phyloP scores from a whole-genome alignment of 2,329 filamentous ascomycete species.

The Blastomyces parvus region DNA sequence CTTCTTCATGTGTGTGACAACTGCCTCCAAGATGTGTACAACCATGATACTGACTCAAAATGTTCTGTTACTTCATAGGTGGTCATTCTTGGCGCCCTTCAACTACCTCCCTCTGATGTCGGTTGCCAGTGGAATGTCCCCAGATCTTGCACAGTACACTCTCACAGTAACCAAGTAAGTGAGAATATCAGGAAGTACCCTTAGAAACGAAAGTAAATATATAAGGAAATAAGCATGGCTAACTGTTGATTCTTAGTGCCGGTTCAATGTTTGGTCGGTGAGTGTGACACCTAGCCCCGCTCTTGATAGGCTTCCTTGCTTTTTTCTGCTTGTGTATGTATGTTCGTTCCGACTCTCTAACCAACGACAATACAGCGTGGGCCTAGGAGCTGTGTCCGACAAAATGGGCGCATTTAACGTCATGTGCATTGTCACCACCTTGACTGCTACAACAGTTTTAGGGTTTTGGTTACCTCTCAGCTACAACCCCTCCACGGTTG shows the following conservation, averaged over 20 bases:
- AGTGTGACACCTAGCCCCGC: neutral
- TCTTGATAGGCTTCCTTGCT: neutral
- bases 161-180: slow-evolving; percentile 7
- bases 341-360: neutral
- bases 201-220: neutral
- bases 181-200: neutral
- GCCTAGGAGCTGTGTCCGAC: slow-evolving; percentile 8
- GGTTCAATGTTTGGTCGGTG: slow-evolving; percentile 6
- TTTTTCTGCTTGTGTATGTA: neutral
- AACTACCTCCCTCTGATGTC: slow-evolving; percentile 12
- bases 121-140: slow-evolving; percentile 4
- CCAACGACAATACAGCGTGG: neutral
- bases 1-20: slow-evolving; percentile 9
- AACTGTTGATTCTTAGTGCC: slow-evolving; percentile 1
- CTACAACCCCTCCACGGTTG: neutral
- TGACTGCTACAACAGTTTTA: slow-evolving; percentile 9
- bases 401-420: slow-evolving; percentile 10
- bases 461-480: slow-evolving; percentile 12
- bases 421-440: slow-evolving; percentile 7
- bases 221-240: neutral
- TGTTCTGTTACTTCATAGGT: slow-evolving; percentile 9
- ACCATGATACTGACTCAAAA: neutral
- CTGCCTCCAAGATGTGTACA: neutral
- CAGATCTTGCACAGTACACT: slow-evolving; percentile 9
- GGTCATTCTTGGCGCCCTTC: slow-evolving; percentile 10